phyloP scores from a whole-genome alignment of 2,329 filamentous ascomycete species.

The Cladorrhinum sp. region DNA sequence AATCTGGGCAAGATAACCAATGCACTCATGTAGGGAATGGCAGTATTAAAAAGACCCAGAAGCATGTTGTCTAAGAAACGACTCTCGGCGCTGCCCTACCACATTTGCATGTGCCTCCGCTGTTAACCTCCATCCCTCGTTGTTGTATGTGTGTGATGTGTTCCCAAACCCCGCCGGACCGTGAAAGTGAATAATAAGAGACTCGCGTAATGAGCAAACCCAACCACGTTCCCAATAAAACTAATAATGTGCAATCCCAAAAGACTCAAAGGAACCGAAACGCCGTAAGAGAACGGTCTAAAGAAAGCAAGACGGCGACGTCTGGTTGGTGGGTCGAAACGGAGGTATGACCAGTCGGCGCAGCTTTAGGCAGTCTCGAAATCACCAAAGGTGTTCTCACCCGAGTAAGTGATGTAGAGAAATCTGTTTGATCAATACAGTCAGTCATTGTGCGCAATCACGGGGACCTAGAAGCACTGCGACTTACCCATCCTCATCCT shows the following conservation, averaged over 20 bases:
- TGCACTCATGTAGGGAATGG: background rate
- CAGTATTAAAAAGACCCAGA: background rate
- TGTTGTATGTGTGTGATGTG: background rate
- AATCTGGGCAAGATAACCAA: background rate
- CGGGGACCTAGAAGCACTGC: conserved; percentile 3
- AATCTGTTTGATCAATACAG: conserved; percentile 55
- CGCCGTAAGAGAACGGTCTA: conserved; percentile 20
- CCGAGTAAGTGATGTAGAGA: conserved; percentile 98
- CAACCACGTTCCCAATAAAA: conserved; percentile 16
- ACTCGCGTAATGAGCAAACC: conserved; percentile 15
- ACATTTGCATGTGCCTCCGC: background rate
- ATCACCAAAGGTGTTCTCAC: conserved; percentile 94
- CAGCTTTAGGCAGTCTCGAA: conserved; percentile 40
- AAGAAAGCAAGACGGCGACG: conserved; percentile 9
- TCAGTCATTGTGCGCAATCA: conserved; percentile 6
- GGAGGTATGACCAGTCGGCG: background rate
- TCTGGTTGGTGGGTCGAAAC: background rate
- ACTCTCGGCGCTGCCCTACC: background rate
- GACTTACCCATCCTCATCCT: conserved; percentile 69
- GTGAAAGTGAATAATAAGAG: conserved; percentile 8
- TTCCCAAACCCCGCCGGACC: conserved; percentile 5
- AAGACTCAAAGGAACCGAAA: conserved; percentile 19
- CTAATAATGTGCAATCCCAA: conserved; percentile 12
- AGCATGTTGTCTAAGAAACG: conserved; percentile 1
- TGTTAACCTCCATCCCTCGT: background rate